These are phyloP conservation scores for Colletotrichum cereale DNA, from an alignment of 2,329 filamentous ascomycete genomes.

Conservation along the genomic window DNA sequence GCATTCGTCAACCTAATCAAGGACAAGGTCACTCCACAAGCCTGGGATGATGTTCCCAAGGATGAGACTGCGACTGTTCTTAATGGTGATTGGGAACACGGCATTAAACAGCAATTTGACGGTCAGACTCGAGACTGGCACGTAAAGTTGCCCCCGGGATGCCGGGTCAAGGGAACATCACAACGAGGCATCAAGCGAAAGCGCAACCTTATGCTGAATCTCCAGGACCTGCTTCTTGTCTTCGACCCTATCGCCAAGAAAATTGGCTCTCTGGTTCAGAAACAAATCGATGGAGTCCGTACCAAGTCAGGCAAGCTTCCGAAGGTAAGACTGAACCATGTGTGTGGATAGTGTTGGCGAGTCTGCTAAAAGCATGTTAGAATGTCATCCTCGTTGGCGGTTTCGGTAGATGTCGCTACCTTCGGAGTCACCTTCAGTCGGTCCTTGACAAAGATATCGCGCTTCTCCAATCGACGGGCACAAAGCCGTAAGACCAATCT, in stretches of 20 bases:
- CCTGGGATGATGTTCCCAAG: slow-evolving; percentile 28
- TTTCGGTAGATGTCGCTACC: slow-evolving; percentile 50
- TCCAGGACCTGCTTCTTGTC: slow-evolving; percentile 42
- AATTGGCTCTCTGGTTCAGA: slow-evolving; percentile 43
- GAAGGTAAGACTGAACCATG: slow-evolving; percentile 43
- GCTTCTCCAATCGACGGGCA: slow-evolving; percentile 48
- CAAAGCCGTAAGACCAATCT: slow-evolving; percentile 49
- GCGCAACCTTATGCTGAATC: background rate
- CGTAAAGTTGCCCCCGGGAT: slow-evolving; percentile 40
- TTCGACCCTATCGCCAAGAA: slow-evolving; percentile 44
- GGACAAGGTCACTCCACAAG: slow-evolving; percentile 24
- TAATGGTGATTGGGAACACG: slow-evolving; percentile 45
- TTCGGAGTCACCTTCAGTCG: slow-evolving; percentile 43
- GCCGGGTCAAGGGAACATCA: accelerated
- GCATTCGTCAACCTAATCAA: slow-evolving; percentile 49
- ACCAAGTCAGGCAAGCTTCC: slow-evolving; percentile 39
- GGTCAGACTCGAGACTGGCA: slow-evolving; percentile 34
- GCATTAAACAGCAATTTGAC: slow-evolving; percentile 44
- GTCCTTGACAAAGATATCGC: slow-evolving; percentile 8
- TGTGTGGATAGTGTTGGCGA: accelerated
- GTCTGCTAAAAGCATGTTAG: slow-evolving; percentile 42
- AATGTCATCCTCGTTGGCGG: slow-evolving; percentile 56
- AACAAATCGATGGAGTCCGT: slow-evolving; percentile 44
- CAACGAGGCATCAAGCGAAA: slow-evolving; percentile 2
- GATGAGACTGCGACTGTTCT: slow-evolving; percentile 16